Evolutionary conservation across 2,329 filamentous ascomycete species (phyloP), one percentile per base, ranked within the genome.

Genomic region (Colletotrichum higginsianum): DNA sequence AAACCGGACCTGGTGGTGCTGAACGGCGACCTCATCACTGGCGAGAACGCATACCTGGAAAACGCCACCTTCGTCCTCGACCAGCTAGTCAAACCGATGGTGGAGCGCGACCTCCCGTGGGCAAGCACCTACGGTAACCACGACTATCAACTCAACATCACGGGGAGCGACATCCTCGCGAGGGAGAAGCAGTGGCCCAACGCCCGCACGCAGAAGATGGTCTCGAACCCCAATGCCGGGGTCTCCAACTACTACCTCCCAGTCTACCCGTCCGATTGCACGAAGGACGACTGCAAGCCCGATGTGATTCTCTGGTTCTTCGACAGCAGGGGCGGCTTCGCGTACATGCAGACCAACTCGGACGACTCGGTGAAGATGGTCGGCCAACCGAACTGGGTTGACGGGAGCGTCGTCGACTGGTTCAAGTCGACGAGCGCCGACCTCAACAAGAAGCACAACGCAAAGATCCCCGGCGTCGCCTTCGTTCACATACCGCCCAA

Each of bases 71-170:
- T 80, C 8, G 91, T 92, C 65, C 68, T 93, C 3, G 89, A 93
- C 74, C 80, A 86, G 74, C 86, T 92, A 12, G 88, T 92, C 1
- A 80, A 76, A 2, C 91, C 90, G 0, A 80, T 94, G 0, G 82
- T 92, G 0, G 74, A 86, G 4, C 85, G 87, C 18, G 82, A 83
- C 9, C 77, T 92, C 0, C 84, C 84, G 0, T 94, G 91, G 88
- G 91, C 91, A 2, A 90, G 89, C 0, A 91, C 91, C 0, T 94
- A 94, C 73, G 92, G 92, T 0, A 94, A 94, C 68, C 92, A 94
- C 75, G 92, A 94, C 74, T 86, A 86, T 57, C 81, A 88, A 46
- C 87, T 83, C 76, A 91, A 92, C 73, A 79, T 92, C 11, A 87
- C 86, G 0, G 85, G 85, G 21, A 76, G 77, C 40, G 73, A 76